Conservation (phyloP, 164 flowering plant species). For the Magnolia changhungtana region DNA sequence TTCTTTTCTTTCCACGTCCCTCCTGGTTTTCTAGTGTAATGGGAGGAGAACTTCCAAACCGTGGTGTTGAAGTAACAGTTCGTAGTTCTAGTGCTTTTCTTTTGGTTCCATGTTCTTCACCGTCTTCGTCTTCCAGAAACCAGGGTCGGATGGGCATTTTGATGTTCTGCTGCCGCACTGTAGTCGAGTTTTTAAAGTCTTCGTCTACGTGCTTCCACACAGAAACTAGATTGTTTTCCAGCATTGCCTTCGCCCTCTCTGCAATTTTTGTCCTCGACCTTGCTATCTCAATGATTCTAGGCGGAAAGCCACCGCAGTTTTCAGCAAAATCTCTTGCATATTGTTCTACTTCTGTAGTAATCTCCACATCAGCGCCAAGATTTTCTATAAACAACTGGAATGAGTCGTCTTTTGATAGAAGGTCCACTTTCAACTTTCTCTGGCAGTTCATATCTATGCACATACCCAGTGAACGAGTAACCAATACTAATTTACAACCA, state of each 20-base stretch:
- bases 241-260: neutral
- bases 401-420: constrained; percentile 1
- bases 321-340: neutral
- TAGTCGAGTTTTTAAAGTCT: too few species aligned
- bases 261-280: neutral
- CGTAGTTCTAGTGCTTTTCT: too few species aligned
- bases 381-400: constrained; percentile 2
- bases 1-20: too few species aligned
- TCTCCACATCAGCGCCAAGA: neutral
- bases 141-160: too few species aligned
- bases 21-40: too few species aligned
- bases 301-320: constrained; percentile 5
- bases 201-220: too few species aligned
- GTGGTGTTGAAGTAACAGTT: too few species aligned
- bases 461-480: neutral
- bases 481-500: neutral
- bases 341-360: neutral
- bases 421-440: neutral
- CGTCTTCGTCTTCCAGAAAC: too few species aligned
- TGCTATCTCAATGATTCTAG: neutral
- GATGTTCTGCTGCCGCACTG: too few species aligned
- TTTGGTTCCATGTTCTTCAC: too few species aligned
- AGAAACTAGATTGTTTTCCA: neutral
- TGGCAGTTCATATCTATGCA: neutral
- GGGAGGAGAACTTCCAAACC: too few species aligned